Evolutionary conservation across 495 filamentous ascomycete genomes (phyloP).

Genomic region (Rhypophila decipiens): DNA sequence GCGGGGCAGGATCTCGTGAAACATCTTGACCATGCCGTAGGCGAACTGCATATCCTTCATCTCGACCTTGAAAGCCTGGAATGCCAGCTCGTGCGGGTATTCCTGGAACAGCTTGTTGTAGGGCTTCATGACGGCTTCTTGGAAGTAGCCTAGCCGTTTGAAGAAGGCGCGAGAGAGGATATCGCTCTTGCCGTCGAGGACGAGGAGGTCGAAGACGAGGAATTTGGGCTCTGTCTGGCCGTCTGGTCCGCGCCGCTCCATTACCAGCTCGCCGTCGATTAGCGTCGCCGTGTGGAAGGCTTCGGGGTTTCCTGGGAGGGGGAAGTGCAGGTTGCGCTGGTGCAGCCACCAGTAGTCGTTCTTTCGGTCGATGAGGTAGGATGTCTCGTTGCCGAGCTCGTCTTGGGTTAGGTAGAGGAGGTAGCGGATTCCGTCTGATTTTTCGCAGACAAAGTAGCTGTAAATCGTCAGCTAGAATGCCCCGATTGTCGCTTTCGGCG

Average conservation of each 20-base stretch:
- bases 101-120: conserved; percentile 64
- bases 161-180: conserved; percentile 70
- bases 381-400: conserved; percentile 48
- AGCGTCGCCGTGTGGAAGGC: conserved; percentile 74
- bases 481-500: neutral
- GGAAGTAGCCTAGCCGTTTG: conserved; percentile 83
- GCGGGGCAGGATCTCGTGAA: conserved; percentile 71
- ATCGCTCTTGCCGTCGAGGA: conserved; percentile 67
- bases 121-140: conserved; percentile 69
- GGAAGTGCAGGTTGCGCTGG: conserved; percentile 75
- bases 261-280: conserved; percentile 88
- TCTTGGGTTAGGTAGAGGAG: conserved; percentile 74
- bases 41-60: conserved; percentile 81
- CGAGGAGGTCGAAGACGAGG: conserved; percentile 87
- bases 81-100: conserved; percentile 61
- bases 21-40: conserved; percentile 89
- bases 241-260: conserved; percentile 60
- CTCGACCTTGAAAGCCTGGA: conserved; percentile 72
- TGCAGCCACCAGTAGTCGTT: conserved; percentile 81
- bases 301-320: conserved; percentile 53
- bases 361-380: conserved; percentile 90
- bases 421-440: conserved; percentile 93
- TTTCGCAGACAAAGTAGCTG: conserved; percentile 95
- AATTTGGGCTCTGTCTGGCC: conserved; percentile 66
- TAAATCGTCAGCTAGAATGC: neutral